Evolutionary conservation across 192 early-diverging fungal species (phyloP), one percentile per base, ranked within the genome.

Genomic region (Irineochytrium annulatum): DNA sequence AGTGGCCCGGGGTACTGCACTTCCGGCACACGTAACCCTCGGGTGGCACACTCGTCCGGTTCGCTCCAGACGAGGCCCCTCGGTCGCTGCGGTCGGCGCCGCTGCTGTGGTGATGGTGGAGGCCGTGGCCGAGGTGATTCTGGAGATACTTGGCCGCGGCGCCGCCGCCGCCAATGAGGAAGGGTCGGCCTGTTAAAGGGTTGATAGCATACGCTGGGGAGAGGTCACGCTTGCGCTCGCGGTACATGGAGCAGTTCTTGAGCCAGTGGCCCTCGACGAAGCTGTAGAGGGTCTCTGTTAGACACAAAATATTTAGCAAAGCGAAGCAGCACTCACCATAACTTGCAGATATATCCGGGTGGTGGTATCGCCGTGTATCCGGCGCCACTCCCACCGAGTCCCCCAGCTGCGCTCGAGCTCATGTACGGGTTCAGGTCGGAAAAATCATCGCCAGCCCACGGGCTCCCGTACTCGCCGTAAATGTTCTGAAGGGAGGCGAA

Each of bases 261-360:
- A 74, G 69, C 70, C 69, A 74, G 64, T 74, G 72, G 41, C 71
- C 71, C 44, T 73, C 71, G 16, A 73, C 71, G 39, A 73, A 59
- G 45, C 69, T 73, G 63, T 32, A 60, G 49, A 20, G 57, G n/a
- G 37, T 17, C 14, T 14, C 54, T 24, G 11, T 28, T 55, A 31
- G 20, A 20, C 14, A 16, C 4, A 52, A 33, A 17, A 41, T 29
- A 13, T n/a, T 24, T 31, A 1, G 30, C 46, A 27, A 43, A n/a
- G 14, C 20, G 59, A 62, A 65, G 16, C 26, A 3, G 11, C 14
- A 43, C 60, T 20, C 61, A 72, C 69, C 72, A 74, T 3, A 74
- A 44, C 43, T 74, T 74, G 70, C 72, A 74, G 24, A 73, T 62
- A 55, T 74, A 74, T 34, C 70, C 70, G 48, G 62, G 62, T 5